phyloP scores from a whole-genome alignment of 441 rosid genomes.

The Erysimum cheiri region DNA sequence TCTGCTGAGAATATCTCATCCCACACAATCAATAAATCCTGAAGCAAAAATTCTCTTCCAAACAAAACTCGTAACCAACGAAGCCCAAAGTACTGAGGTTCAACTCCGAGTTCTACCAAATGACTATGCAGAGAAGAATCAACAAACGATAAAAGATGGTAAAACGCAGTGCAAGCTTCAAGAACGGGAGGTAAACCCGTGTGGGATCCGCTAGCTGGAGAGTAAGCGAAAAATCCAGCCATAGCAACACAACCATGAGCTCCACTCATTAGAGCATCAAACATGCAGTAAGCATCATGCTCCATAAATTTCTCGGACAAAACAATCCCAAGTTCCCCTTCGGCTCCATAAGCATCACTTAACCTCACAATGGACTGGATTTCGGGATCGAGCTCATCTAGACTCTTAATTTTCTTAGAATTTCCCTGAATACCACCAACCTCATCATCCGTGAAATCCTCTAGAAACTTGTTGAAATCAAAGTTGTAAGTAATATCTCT shows the following conservation, averaged over 20 bases:
- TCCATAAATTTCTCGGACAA: conserved; percentile 97
- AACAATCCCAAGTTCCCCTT: conserved; percentile 96
- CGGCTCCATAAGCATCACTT: conserved; percentile 94
- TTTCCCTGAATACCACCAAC: conserved; percentile 54
- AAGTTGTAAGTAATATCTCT: conserved; percentile 75
- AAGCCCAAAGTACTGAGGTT: conserved; percentile 95
- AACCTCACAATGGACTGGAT: conserved; percentile 72
- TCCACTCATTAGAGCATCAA: conserved; percentile 93
- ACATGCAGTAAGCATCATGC: conserved; percentile 97
- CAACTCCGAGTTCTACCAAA: conserved; percentile 90
- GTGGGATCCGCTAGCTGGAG: conserved; percentile 58
- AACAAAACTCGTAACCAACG: conserved; percentile 95
- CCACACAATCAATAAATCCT: conserved; percentile 80
- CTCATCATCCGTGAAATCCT: conserved; percentile 69
- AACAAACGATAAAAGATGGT: conserved; percentile 70
- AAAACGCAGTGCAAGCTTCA: conserved; percentile 87
- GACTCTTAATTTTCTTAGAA: conserved; percentile 55
- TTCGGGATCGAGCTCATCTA: conserved; percentile 82
- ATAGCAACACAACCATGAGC: conserved; percentile 73
- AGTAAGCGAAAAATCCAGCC: conserved; percentile 77
- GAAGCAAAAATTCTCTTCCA: conserved; percentile 88
- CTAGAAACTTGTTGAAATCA: conserved; percentile 75
- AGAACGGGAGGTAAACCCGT: conserved; percentile 82
- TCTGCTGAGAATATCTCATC: conserved; percentile 86
- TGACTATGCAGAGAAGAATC: conserved; percentile 91